Conservation (phyloP, 345 rosid genomes). For the Cardiospermum halicacabum region DNA sequence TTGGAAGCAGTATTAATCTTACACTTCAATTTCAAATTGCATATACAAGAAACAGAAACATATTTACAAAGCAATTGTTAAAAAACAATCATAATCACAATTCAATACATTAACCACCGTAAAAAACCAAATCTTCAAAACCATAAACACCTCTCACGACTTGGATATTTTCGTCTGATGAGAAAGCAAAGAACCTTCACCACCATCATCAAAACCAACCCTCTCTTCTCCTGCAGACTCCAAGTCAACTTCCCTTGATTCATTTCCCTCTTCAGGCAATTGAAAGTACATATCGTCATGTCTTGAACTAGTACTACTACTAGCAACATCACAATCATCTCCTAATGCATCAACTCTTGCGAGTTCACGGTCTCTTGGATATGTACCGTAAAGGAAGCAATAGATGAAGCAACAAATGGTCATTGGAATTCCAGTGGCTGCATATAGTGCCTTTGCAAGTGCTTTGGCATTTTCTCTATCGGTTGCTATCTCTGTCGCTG, state of each 20-base stretch:
- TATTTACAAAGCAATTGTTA: too few species aligned
- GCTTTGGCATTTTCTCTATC: constrained; percentile 72
- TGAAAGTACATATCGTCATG: constrained; percentile 9
- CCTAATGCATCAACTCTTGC: constrained; percentile 65
- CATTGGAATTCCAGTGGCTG: constrained; percentile 76
- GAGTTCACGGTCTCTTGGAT: constrained; percentile 72
- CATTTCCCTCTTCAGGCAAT: neutral
- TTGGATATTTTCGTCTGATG: neutral
- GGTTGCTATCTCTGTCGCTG: constrained; percentile 44
- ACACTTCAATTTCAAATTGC: too few species aligned
- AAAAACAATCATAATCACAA: constrained; percentile 70
- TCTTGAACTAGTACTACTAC: neutral
- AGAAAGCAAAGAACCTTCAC: constrained; percentile 24
- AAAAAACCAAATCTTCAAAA: too few species aligned
- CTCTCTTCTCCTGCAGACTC: constrained; percentile 22
- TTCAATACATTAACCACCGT: too few species aligned
- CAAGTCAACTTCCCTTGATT: constrained; percentile 19
- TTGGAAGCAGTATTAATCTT: too few species aligned
- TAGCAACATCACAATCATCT: neutral
- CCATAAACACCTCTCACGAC: too few species aligned
- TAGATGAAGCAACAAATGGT: constrained; percentile 67
- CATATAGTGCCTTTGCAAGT: constrained; percentile 70
- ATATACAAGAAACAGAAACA: too few species aligned
- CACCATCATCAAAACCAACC: constrained; percentile 30
- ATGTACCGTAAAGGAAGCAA: constrained; percentile 67